Evolutionary conservation across 805 yeast species (phyloP), one percentile per base, ranked within the genome.

Genomic region (Metschnikowia chrysomelidarum): DNA sequence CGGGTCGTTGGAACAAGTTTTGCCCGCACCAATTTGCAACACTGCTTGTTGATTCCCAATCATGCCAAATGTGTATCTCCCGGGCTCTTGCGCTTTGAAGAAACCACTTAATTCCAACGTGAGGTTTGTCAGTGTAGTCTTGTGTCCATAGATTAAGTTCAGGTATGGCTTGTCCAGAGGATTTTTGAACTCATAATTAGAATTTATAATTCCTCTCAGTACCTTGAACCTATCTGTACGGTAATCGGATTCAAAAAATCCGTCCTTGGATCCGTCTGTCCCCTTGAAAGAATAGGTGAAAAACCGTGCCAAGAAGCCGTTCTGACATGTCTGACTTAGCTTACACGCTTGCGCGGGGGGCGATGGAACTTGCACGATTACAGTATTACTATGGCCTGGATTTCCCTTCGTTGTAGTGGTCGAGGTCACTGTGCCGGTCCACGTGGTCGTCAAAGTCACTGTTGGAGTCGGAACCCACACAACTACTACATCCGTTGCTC

Each of bases 381-480:
- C 41, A 1, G 41, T 40, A 27, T 27, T 11, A 3, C 29, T 28
- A 6, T 15, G 14, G 7, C 6, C 19, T 7, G 21, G 21, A 22
- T 33, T 15, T n/a, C 34, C 39, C 2, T 27, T 12, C 3, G 11
- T 13, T 3, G 39, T 36, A 2, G 35, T 12, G 19, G 39, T 36
- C 10, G 30, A 7, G 3, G 28, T 28, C 16, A 18, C 20, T 10
- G 27, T n/a, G 4, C 23, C 28, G 6, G 25, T 3, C 25, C 30
- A 28, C 4, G 41, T 24, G 16, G 18, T 34, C 5, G 53, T 48
- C 12, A 25, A 28, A 2, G 53, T 49, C 2, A 36, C 32, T 2
- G 34, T 30, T 10, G 34, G 40, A 7, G 44, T 37, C 7, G 52
- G 45, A 9, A 41, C 51, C 22, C 47, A 46, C 15, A 51, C 41